Percentiles rank a stretch among this genome's conserved stretches.
These are phyloP conservation scores for Teratosphaeria destructans DNA, from an alignment of 2,329 filamentous ascomycete species.

Conservation along the genomic window DNA sequence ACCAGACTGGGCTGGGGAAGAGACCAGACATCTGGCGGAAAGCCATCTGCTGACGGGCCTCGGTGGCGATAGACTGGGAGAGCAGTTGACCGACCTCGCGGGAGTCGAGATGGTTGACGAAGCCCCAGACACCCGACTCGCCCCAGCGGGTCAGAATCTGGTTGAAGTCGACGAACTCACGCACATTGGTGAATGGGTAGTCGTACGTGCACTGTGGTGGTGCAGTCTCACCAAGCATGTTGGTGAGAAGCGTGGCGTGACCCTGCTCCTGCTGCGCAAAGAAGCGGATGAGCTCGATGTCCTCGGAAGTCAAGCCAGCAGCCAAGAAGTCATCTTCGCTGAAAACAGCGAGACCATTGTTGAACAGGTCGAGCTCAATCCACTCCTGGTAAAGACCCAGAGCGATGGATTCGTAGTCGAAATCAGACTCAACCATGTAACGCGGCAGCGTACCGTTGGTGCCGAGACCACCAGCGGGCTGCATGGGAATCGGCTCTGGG, in stretches of 20 bases:
- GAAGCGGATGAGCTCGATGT: constrained; percentile 60
- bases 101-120: constrained; percentile 66
- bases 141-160: constrained; percentile 77
- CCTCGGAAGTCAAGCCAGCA: constrained; percentile 57
- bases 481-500: constrained; percentile 61
- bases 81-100: constrained; percentile 64
- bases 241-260: constrained; percentile 65
- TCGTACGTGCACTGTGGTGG: constrained; percentile 71
- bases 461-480: constrained; percentile 58
- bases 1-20: constrained; percentile 76
- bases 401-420: constrained; percentile 69
- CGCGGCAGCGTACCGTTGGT: constrained; percentile 69
- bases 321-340: constrained; percentile 57
- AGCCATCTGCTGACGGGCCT: constrained; percentile 73
- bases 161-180: constrained; percentile 72
- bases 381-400: constrained; percentile 72
- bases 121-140: constrained; percentile 71
- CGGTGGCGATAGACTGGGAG: constrained; percentile 64
- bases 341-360: constrained; percentile 62
- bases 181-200: constrained; percentile 65
- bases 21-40: constrained; percentile 75
- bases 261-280: constrained; percentile 71
- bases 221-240: constrained; percentile 63
- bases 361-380: constrained; percentile 76
- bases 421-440: constrained; percentile 70